Conservation (phyloP, 345 rosid genomes). For the Eucalyptus regnans region DNA sequence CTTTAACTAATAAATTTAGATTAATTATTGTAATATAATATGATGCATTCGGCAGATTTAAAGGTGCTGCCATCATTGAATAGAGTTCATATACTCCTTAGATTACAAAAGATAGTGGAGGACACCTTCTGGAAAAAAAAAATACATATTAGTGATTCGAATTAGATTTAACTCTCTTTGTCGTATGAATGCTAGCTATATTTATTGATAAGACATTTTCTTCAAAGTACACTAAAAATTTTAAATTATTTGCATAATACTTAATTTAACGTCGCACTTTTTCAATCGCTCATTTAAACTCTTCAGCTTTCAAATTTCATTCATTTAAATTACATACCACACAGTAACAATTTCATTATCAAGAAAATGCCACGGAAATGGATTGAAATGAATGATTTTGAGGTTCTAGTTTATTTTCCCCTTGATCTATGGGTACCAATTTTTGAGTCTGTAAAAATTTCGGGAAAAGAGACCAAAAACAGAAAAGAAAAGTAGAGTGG, state of each 20-base stretch:
- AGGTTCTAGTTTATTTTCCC: background rate
- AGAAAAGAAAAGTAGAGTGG: background rate
- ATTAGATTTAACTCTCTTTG: background rate
- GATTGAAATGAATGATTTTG: background rate
- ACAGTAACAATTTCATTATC: background rate
- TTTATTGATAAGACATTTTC: too few relatives aligned
- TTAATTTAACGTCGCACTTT: fast-evolving
- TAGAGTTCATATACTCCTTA: background rate
- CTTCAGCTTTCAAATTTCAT: background rate
- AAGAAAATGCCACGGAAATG: background rate
- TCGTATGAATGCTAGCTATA: background rate
- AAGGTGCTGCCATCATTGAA: fast-evolving
- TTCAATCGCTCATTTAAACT: background rate
- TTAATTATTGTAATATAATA: background rate
- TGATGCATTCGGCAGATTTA: background rate
- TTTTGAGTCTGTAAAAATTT: background rate
- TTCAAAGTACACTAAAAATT: fast-evolving
- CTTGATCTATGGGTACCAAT: background rate
- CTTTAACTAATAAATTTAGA: background rate
- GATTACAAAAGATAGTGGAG: background rate
- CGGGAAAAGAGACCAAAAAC: background rate
- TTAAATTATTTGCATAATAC: fast-evolving
- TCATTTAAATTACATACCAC: background rate
- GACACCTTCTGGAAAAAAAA: background rate
- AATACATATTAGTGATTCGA: too few relatives aligned